Base-by-base conservation (phyloP, 1,139 yeast genomes). In the Kodamaea fungicola region DNA sequence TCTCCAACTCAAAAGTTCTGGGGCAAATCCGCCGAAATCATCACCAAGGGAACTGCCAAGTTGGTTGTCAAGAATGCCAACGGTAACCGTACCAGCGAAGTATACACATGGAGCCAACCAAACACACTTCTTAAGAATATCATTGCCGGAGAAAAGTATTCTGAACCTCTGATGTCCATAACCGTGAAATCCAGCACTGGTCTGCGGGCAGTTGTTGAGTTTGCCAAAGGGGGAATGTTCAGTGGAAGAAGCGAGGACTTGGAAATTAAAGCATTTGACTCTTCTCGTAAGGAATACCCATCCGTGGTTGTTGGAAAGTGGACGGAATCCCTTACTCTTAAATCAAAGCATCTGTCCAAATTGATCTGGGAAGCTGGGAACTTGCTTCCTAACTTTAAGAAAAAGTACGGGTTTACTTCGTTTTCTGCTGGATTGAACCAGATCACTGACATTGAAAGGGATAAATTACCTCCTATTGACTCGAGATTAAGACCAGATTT, bases 71-170 rank as follows among this genome's bases (percentile, higher is more conserved):
- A 74, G 52, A 42, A 62, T 7, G 13, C 12, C 8, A 27, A 27
- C 12, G 29, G 29, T 4, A 3, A 27, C 7, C 29, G 29, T 27
- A 73, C 85, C 0, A 90, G 90, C 4, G 95, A 86, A 51, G 70
- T 73, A 4, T 86, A 80, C 54, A 76, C 79, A 42, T 92, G 95
- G 92, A 58, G 67, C 12, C 92, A 83, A 49, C 97, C 98, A 7
- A 78, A 86, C 1, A 80, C 95, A 0, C 72, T 87, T 54, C 65
- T 92, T 53, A 83, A 92, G 51, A 90, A 90, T 54, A 73, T 92
- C 38, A 81, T 92, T 53, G 96, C 97, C 3, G 98, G 98, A 23
- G 97, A 92, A 52, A 85, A 88, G 57, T 92, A 89, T 57, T 71
- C 88, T n/a, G 98, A 92, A 56, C 98, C 98, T 2, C 70, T 75